Base-by-base conservation (phyloP, 2,329 filamentous ascomycete genomes). In the Dactylellina haptotyla region DNA sequence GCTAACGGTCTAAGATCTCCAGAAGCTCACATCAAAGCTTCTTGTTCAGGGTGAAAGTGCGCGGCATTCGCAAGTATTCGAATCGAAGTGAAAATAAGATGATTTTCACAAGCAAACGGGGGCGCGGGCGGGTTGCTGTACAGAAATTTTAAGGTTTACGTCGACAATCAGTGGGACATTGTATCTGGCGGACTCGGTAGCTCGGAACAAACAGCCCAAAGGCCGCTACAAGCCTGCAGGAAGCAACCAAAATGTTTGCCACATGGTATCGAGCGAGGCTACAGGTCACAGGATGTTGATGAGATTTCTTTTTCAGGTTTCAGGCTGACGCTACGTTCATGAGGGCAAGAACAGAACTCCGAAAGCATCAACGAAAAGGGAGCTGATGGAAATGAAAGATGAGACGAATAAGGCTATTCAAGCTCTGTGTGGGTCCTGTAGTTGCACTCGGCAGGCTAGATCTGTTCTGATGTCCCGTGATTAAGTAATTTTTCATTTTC, bases 401-500 rank as follows among this genome's bases (percentile, higher is more conserved):
- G 67, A 72, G 59, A 72, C 65, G 67, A 72, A 72, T 59, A 59
- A 51, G 67, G 51, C 59, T 59, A 65, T 54, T 64, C 45, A 59
- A 65, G 48, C 59, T 53, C 34, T 37, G 18, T 39, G 59, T 62
- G 58, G 67, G 53, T 57, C 59, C 45, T 58, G 26, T 25, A 25
- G 18, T 41, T 63, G 50, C 51, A 51, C 41, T 71, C 50, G 57
- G 66, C 50, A 50, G 20, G 32, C 41, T 18, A 56, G 23, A 23
- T 72, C 67, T 51, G 67, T 43, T 64, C 34, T 54, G 45, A 32
- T 65, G 45, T 46, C 67, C 51, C 59, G 67, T 72, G 67, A 72
- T 72, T 72, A 72, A 72, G 67, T 72, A 72, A 65, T 72, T 71
- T 72, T 26, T n/a, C n/a, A n/a, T n/a, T n/a, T n/a, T n/a, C n/a